Percentiles rank a stretch among this genome's conserved stretches.
Conservation (phyloP, 768 basidiomycete species). For the Heimioporus sp. region DNA sequence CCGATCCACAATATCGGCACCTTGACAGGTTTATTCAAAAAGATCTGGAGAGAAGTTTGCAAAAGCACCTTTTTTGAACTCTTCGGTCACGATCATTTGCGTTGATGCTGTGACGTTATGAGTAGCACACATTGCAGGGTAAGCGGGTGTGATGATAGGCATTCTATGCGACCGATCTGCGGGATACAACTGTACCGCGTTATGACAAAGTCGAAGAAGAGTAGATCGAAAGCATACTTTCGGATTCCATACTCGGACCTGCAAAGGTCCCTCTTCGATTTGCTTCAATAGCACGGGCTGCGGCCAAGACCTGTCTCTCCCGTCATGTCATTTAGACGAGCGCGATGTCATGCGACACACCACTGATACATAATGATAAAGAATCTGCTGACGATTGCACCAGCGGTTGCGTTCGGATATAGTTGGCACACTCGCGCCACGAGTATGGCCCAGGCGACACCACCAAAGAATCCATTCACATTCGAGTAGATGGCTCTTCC, state of each 20-base stretch:
- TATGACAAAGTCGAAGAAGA: background rate
- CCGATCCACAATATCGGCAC: constrained; percentile 89
- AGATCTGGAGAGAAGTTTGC: background rate
- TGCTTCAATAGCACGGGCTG: constrained; percentile 96
- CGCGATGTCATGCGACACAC: constrained; percentile 42
- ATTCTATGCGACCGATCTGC: constrained; percentile 93
- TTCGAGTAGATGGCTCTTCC: constrained; percentile 97
- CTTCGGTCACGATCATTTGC: constrained; percentile 93
- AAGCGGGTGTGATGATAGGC: constrained; percentile 99
- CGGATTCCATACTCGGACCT: constrained; percentile 97
- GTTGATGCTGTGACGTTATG: constrained; percentile 97
- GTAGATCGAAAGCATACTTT: constrained; percentile 48
- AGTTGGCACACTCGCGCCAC: constrained; percentile 99
- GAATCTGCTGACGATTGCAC: constrained; percentile 95
- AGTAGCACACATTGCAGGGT: constrained; percentile 98
- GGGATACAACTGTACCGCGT: constrained; percentile 70
- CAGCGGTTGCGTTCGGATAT: constrained; percentile 92
- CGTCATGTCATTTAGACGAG: constrained; percentile 5
- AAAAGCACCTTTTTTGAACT: constrained; percentile 81
- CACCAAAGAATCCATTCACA: constrained; percentile 95
- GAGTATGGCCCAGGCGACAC: constrained; percentile 98
- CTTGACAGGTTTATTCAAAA: constrained; percentile 40
- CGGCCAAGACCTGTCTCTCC: constrained; percentile 84
- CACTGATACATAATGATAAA: constrained; percentile 99
- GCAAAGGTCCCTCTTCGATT: constrained; percentile 92